phyloP scores from a whole-genome alignment of 805 yeast species.

The Vanderwaltozyma yarrowii region DNA sequence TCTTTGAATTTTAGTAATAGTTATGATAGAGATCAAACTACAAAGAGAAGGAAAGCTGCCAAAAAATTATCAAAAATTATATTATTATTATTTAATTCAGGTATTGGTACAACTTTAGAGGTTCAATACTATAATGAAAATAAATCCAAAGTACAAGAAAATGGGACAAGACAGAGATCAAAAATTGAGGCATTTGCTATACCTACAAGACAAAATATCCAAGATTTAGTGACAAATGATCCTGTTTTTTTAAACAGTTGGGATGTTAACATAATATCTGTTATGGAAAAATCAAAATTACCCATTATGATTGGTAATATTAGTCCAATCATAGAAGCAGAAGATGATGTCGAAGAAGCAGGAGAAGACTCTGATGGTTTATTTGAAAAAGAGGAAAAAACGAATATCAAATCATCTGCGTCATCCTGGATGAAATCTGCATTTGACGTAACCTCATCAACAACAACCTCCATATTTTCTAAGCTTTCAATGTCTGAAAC shows the following conservation, averaged over 20 bases:
- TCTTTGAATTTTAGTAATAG: slow-evolving; percentile 60
- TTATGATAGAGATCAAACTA: slow-evolving; percentile 64
- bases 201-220: slow-evolving; percentile 33
- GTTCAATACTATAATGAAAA: slow-evolving; percentile 34
- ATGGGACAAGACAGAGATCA: slow-evolving; percentile 24
- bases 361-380: background rate
- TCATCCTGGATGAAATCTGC: slow-evolving; percentile 23
- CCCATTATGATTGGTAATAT: slow-evolving; percentile 2
- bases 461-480: slow-evolving; percentile 18
- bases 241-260: slow-evolving; percentile 41
- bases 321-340: background rate
- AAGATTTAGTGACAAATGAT: slow-evolving; percentile 25
- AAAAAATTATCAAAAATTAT: slow-evolving; percentile 52
- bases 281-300: slow-evolving; percentile 24
- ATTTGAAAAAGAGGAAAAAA: background rate
- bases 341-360: background rate
- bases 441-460: slow-evolving; percentile 11
- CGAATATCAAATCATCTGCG: slow-evolving; percentile 5
- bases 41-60: slow-evolving; percentile 57
- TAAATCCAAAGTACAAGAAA: slow-evolving; percentile 20
- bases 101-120: slow-evolving; percentile 54
- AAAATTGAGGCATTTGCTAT: slow-evolving; percentile 29
- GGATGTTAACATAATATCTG: slow-evolving; percentile 61
- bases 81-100: slow-evolving; percentile 63
- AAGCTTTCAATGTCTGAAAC: slow-evolving; percentile 16